A percentile compares a stretch with the other conserved stretches of the same genome.
phyloP scores from a whole-genome alignment of 2,329 filamentous ascomycete genomes.

The Sclerotinia spermophila region DNA sequence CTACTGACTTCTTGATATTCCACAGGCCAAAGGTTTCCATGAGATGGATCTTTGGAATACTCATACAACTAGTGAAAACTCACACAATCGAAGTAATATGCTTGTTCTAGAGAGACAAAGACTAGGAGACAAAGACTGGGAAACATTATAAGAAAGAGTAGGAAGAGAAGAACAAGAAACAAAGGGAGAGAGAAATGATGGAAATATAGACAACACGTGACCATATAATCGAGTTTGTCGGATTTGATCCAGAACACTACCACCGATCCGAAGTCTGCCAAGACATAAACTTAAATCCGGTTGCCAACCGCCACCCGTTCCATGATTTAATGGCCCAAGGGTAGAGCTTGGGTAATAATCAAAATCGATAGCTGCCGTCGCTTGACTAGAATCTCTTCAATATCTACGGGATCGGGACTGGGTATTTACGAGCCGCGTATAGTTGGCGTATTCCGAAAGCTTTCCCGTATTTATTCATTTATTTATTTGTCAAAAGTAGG shows the following conservation, averaged over 20 bases:
- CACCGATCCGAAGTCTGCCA: not conserved
- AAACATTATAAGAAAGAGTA: not conserved
- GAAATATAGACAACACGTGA: not conserved
- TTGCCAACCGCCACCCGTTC: not conserved
- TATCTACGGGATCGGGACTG: not conserved
- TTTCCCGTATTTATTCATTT: not conserved
- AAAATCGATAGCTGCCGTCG: not conserved
- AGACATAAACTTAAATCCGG: not conserved
- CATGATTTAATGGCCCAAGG: not conserved
- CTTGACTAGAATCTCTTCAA: not conserved
- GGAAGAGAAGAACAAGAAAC: not conserved
- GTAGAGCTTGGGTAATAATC: not conserved
- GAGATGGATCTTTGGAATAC: not conserved
- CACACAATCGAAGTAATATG: not conserved
- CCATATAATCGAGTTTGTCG: not conserved
- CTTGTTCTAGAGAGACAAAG: not conserved
- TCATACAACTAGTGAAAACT: not conserved
- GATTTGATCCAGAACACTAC: not conserved
- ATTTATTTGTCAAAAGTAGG: not conserved
- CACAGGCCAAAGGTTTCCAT: not conserved
- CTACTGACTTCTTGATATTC: not conserved
- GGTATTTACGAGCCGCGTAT: not conserved
- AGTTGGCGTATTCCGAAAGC: not conserved
- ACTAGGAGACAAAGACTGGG: not conserved
- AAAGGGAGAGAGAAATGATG: not conserved